Percentiles rank a stretch among this genome's conserved stretches.
phyloP scores from a whole-genome alignment of 2,329 filamentous ascomycete genomes.

The Cyphellophora europaea region DNA sequence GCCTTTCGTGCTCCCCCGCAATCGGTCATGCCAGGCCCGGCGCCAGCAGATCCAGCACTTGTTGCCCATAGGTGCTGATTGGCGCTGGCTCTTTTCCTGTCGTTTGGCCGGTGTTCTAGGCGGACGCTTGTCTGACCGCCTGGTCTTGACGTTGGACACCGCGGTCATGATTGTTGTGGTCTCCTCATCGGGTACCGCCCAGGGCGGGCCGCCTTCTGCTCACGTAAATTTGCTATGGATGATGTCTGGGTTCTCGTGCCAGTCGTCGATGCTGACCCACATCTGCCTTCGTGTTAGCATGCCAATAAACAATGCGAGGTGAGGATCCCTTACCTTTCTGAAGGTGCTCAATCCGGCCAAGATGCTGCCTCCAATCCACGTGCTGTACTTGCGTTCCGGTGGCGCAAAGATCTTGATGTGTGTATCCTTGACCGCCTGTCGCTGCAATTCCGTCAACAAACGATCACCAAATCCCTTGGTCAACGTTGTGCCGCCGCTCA shows the following conservation, averaged over 20 bases:
- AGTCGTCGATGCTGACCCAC: conserved; percentile 99
- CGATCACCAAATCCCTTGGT: conserved; percentile 96
- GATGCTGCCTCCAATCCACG: conserved; percentile 98
- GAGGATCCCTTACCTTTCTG: conserved; percentile 63
- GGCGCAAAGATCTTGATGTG: conserved; percentile 98
- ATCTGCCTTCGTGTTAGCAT: conserved; percentile 51
- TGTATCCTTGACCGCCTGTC: conserved; percentile 96
- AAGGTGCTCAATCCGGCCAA: conserved; percentile 94
- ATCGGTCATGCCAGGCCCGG: no score
- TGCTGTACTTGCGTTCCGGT: conserved; percentile 95
- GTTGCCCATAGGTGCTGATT: no score
- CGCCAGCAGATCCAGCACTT: no score
- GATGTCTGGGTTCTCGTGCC: conserved; percentile 98
- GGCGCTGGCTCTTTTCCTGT: no score
- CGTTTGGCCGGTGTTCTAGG: no score
- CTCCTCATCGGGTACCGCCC: no score
- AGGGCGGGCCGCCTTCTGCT: no score
- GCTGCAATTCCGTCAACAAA: conserved; percentile 82
- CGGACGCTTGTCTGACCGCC: no score
- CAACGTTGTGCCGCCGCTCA: conserved; percentile 90
- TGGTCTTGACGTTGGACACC: no score
- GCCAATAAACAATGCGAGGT: conserved; percentile 3
- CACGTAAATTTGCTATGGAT: conserved; percentile 97
- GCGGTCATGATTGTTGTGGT: not conserved
- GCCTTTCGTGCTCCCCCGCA: no score